Conservation (phyloP, 495 filamentous ascomycete genomes). For the Penicillium ucsense region DNA sequence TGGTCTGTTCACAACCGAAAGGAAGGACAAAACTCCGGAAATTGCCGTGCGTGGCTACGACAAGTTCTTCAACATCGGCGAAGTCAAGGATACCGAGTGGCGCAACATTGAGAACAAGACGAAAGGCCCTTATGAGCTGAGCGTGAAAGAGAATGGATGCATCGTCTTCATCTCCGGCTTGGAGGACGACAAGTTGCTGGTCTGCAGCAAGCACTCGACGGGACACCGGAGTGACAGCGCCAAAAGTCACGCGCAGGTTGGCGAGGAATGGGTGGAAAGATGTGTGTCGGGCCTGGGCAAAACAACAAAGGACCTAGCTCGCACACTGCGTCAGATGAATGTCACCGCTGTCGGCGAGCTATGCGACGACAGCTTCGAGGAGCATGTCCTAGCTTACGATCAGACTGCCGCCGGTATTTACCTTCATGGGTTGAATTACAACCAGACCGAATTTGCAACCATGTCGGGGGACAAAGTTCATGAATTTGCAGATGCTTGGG, state of each 20-base stretch:
- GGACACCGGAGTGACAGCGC: constrained; percentile 58
- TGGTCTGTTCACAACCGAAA: constrained; percentile 76
- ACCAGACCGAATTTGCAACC: constrained; percentile 80
- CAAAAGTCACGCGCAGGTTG: constrained; percentile 73
- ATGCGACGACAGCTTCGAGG: constrained; percentile 92
- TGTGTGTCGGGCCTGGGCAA: constrained; percentile 68
- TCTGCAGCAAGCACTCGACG: constrained; percentile 97
- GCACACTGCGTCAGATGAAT: constrained; percentile 67
- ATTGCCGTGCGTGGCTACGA: constrained; percentile 88
- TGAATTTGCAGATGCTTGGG: constrained; percentile 85
- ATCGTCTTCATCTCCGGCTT: constrained; percentile 96
- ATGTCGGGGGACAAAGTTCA: constrained; percentile 71
- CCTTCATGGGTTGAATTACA: constrained; percentile 91
- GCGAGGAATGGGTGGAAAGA: constrained; percentile 75
- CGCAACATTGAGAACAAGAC: constrained; percentile 66
- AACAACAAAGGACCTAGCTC: constrained; percentile 65
- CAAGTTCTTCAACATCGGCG: constrained; percentile 94
- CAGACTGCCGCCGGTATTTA: constrained; percentile 84
- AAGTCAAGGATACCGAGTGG: constrained; percentile 74
- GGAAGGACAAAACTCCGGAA: constrained; percentile 52
- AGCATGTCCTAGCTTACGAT: constrained; percentile 88
- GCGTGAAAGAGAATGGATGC: constrained; percentile 95
- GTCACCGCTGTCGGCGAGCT: constrained; percentile 91
- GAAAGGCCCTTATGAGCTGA: constrained; percentile 85
- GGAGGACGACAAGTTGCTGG: constrained; percentile 75